Base-by-base conservation (phyloP, 176 grass and related monocot species). In the Eleusine indica region DNA sequence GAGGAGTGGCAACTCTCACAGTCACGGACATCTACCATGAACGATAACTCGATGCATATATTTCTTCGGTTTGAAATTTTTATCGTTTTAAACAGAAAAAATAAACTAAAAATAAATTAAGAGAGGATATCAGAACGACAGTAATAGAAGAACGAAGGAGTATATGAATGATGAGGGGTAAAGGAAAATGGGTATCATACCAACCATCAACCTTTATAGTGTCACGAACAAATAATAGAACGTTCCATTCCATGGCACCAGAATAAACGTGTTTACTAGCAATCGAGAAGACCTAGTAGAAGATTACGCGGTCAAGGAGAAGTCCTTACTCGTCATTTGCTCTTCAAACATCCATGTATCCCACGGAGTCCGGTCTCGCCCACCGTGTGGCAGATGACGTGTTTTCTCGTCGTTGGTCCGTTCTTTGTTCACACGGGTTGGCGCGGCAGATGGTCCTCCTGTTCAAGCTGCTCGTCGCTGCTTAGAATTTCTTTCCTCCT, bases 301-400 rank as follows among this genome's bases (percentile, higher is more conserved):
- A 68, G 46, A 53, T 69, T 80, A 47, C 73, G 37, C 68, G 48
- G 63, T 85, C 87, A 39, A 85, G 82, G 62, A 75, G 44, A 80
- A 58, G 80, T 90, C 80, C 58, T 42, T 64, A 90, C 83, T 89
- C 87, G 87, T 81, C 82, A 85, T 81, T 85, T 18, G 43, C 54
- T 3, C 53, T 89, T 76, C 63, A 81, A 70, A 70, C 77, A 13
- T 64, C 32, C 49, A 54, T 21, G 77, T 8, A n/a, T 68, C 62
- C 49, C 43, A 67, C 16, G 41, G 62, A 52, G 62, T 79, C 48
- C 29, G 78, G 78, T 80, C 71, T 43, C 32, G 48, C 32, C 64
- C 64, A 38, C 61, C 52, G 76, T 80, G 70, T 49, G 35, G 25
- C 43, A 32, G 28, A 37, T 54, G 18, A 51, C 81, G 41, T 48